Percentiles rank a stretch among this genome's conserved stretches.
phyloP scores from a whole-genome alignment of 495 filamentous ascomycete species.

The Xylaria longipes region DNA sequence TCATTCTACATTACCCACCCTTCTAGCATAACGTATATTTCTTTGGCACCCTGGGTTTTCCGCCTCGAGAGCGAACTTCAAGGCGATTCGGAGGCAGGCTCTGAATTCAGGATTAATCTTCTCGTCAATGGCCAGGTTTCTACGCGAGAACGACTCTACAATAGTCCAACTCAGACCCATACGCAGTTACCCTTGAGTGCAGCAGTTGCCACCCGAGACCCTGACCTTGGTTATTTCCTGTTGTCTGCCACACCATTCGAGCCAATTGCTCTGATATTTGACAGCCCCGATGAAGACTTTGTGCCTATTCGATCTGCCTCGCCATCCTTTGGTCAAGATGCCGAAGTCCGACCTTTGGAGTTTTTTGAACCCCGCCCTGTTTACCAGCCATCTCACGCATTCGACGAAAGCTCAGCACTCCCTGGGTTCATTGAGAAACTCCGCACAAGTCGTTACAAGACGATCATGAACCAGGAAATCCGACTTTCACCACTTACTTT shows the following conservation, averaged over 20 bases:
- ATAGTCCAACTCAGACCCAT: conserved; percentile 45
- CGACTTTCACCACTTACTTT: conserved; percentile 77
- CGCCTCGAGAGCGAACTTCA: conserved; percentile 78
- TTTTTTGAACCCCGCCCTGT: conserved; percentile 65
- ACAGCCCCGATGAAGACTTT: conserved; percentile 61
- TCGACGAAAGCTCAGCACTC: conserved; percentile 66
- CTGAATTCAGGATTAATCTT: conserved; percentile 74
- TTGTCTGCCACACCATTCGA: conserved; percentile 69
- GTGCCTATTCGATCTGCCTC: conserved; percentile 42
- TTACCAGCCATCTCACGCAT: conserved; percentile 71
- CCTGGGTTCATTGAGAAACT: conserved; percentile 67
- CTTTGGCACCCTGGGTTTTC: conserved; percentile 75
- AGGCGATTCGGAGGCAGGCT: conserved; percentile 66
- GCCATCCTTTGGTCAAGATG: conserved; percentile 42
- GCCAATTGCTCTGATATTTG: conserved; percentile 71
- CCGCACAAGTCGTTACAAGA: conserved; percentile 63
- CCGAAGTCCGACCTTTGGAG: conserved; percentile 43
- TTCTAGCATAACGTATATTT: conserved; percentile 73
- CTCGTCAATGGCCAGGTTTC: conserved; percentile 69
- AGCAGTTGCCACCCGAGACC: conserved; percentile 71
- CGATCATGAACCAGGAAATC: conserved; percentile 71
- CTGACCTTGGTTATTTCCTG: conserved; percentile 79
- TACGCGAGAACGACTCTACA: conserved; percentile 65
- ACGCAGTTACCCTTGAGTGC: conserved; percentile 58
- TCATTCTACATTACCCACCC: conserved; percentile 78